phyloP scores from a whole-genome alignment of 2,329 filamentous ascomycete species.

The Scedosporium aurantiacum region DNA sequence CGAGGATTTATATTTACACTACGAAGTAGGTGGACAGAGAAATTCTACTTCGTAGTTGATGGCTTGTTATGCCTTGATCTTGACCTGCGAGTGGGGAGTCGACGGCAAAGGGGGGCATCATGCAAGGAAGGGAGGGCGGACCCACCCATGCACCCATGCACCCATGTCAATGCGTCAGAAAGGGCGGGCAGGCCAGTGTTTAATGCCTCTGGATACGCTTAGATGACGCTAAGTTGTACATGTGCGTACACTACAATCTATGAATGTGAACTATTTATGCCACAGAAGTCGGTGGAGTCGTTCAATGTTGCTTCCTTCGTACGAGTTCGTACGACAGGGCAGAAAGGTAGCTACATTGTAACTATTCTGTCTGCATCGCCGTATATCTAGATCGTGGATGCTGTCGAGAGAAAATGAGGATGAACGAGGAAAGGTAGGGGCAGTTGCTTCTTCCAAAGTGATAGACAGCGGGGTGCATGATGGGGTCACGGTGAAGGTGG shows the following conservation, averaged over 20 bases:
- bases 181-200: not conserved
- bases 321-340: no score
- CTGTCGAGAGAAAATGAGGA: not conserved
- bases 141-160: no score
- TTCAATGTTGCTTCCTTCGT: not conserved
- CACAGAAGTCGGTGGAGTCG: not conserved
- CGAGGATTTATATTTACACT: no score
- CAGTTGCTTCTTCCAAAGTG: not conserved
- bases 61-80: no score
- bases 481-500: slow-evolving; percentile 1
- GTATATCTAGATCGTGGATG: not conserved
- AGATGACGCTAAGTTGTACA: not conserved
- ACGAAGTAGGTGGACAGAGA: no score
- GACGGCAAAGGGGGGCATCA: not conserved
- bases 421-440: not conserved
- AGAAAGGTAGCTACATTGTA: no score
- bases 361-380: no score
- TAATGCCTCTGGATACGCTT: not conserved
- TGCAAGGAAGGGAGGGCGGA: not conserved
- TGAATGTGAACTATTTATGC: not conserved
- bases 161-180: no score
- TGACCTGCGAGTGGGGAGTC: no score
- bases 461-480: slow-evolving; percentile 1
- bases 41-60: no score
- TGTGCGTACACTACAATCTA: not conserved